Percentiles rank a stretch among this genome's conserved stretches.
phyloP scores from a whole-genome alignment of 768 basidiomycete genomes.

The Imleria badia region DNA sequence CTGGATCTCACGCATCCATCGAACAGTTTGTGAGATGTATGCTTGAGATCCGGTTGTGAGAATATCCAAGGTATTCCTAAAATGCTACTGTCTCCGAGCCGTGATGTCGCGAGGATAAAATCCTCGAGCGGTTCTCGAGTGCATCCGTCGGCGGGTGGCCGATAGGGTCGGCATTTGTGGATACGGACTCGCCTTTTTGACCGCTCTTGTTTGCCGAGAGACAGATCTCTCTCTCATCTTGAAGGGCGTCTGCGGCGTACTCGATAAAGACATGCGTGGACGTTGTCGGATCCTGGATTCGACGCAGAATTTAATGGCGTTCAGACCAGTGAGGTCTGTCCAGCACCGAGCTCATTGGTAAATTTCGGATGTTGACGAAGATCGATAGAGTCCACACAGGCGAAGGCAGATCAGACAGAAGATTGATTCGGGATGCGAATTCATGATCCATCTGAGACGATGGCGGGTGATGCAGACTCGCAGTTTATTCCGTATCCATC shows the following conservation, averaged over 20 bases:
- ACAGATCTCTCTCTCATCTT: conserved; percentile 67
- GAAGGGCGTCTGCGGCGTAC: conserved; percentile 58
- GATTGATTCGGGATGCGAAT: not conserved
- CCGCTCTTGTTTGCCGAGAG: conserved; percentile 5
- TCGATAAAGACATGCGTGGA: conserved; percentile 69
- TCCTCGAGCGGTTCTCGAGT: not conserved
- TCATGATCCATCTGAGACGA: not conserved
- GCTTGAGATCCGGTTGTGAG: too few relatives aligned
- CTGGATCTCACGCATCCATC: too few relatives aligned
- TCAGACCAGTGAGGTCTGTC: conserved; percentile 70
- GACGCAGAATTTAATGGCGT: conserved; percentile 87
- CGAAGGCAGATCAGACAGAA: too few relatives aligned
- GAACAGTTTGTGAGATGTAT: too few relatives aligned
- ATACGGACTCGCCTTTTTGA: conserved; percentile 4
- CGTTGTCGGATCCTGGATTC: conserved; percentile 79
- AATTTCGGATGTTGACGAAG: too few relatives aligned
- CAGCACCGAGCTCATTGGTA: not conserved
- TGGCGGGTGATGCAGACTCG: conserved; percentile 35
- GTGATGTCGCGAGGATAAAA: conserved; percentile 12
- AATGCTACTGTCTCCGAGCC: conserved; percentile 15
- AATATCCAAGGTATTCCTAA: too few relatives aligned
- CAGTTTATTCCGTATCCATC: conserved; percentile 96
- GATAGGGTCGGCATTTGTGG: not conserved
- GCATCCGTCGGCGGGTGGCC: not conserved
- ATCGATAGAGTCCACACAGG: too few relatives aligned